A percentile compares a stretch with the other conserved stretches of the same genome.
Conservation (phyloP, 495 filamentous ascomycete species). For the Xylaria acuta region DNA sequence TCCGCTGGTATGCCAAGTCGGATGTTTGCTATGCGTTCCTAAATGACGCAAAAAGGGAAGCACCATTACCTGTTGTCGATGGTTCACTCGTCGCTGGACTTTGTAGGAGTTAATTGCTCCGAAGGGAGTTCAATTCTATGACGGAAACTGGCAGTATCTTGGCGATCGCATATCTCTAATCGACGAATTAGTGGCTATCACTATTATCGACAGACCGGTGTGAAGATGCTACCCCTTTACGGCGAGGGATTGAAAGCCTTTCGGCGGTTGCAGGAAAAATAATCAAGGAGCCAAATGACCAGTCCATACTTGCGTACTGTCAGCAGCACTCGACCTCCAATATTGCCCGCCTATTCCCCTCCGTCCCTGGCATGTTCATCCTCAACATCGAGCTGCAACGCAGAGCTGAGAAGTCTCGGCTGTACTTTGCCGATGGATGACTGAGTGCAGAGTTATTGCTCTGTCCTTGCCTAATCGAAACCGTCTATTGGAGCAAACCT, state of each 20-base stretch:
- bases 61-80: not conserved
- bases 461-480: not conserved
- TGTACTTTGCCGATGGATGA: not conserved
- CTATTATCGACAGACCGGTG: not conserved
- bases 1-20: slow-evolving; percentile 43
- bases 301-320: not conserved
- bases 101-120: not conserved
- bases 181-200: not conserved
- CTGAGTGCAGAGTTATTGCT: not conserved
- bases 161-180: not conserved
- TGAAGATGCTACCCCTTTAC: not conserved
- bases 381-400: not conserved
- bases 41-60: not conserved
- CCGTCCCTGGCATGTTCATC: not conserved
- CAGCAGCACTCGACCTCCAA: not conserved
- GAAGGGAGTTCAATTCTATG: not conserved
- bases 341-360: not conserved
- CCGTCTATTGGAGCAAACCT: not conserved
- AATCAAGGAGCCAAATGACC: not conserved
- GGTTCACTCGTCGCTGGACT: not conserved
- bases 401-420: not conserved
- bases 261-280: not conserved
- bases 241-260: not conserved
- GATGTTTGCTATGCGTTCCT: not conserved
- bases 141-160: not conserved